These are phyloP conservation scores for Tagetes patula DNA, from an alignment of 129 eudicot species.

Conservation along the genomic window DNA sequence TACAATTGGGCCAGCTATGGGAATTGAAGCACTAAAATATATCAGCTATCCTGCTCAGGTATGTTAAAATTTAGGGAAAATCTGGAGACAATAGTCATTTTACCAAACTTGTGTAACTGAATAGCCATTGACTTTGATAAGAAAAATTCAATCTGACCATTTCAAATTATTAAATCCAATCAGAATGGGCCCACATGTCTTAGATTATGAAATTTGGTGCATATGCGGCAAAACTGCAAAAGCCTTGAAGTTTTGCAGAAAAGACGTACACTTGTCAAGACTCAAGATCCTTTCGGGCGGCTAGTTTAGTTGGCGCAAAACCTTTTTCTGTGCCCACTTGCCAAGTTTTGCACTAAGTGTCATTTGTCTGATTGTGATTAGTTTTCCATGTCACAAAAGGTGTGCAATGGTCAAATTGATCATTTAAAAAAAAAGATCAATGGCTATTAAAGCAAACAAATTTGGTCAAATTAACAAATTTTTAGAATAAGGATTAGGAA, in stretches of 20 bases:
- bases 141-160: not conserved
- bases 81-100: not conserved
- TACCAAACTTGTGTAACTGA: not conserved
- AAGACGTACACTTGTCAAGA: not conserved
- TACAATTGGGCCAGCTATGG: constrained; percentile 99
- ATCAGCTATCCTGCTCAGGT: constrained; percentile 99
- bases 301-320: not conserved
- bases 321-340: not conserved
- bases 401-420: not conserved
- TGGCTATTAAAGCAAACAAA: not conserved
- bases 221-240: not conserved
- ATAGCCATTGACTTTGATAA: not conserved
- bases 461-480: not conserved
- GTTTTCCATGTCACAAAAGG: not conserved
- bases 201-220: not conserved
- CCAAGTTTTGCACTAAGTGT: not conserved
- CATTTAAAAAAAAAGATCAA: not conserved
- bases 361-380: not conserved
- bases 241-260: not conserved
- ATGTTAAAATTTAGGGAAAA: not conserved
- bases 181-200: not conserved
- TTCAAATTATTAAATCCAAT: not conserved
- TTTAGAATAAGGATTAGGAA: not conserved
- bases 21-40: constrained; percentile 92
- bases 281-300: not conserved